Evolutionary conservation across 83 land plant species (phyloP), one percentile per base, ranked within the genome.

Genomic region (Picea abies): DNA sequence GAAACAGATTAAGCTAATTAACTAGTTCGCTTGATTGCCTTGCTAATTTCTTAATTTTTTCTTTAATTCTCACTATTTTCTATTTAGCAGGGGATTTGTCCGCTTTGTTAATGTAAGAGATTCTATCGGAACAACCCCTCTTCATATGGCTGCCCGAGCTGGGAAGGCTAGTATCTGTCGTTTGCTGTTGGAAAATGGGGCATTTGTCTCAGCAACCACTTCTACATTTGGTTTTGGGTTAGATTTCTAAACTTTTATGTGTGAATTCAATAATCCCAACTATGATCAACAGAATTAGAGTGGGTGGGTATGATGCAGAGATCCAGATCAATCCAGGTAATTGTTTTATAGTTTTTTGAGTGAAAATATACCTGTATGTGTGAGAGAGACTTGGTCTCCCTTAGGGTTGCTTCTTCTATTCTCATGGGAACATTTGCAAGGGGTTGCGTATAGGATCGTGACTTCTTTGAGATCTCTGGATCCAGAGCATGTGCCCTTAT

Each of bases 31-130:
- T 11, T 52, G 56, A 52, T 52, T 52, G 56, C 2, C 52, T 49
- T 49, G 52, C 5, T 49, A 49, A 9, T 9, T 8, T 49, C 52
- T 49, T 49, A 52, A 52, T 52, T 52, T 52, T 2, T 10, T 11
- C 14, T 12, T 3, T 52, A 11, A 52, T 52, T 52, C 56, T 52
- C 56, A 78, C 10, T 39, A 6, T 32, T 63, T 4, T 60, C 0
- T 52, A 32, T 35, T 22, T 25, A 32, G 73, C 85, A 84, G 85
- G 83, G 81, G 81, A 29, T 84, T 83, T 61, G 41, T 23, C 58
- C 78, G 84, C 22, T 83, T 76, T 79, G 0, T 84, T 63, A 84
- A 84, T 78, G 60, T 78, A 71, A 62, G 85, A 25, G 85, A 84
- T 78, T 60, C 56, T 32, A 63, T 63, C 25, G 85, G 85, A n/a